phyloP scores from a whole-genome alignment of 2,329 filamentous ascomycete genomes.

The Trichoderma simmonsii region DNA sequence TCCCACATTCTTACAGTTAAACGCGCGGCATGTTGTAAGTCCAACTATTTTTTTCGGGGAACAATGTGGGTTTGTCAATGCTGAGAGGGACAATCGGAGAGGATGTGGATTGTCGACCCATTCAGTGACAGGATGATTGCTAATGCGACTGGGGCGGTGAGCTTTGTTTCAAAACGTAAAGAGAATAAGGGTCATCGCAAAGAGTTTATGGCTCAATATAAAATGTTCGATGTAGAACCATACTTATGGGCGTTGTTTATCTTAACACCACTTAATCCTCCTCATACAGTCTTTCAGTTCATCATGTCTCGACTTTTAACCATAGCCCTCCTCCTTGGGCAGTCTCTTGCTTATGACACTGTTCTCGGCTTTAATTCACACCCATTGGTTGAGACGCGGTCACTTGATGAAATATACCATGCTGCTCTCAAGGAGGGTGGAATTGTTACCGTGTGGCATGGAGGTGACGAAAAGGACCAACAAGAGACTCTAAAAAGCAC shows the following conservation, averaged over 20 bases:
- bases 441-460: conserved; percentile 46
- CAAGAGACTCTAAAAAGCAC: conserved; percentile 38
- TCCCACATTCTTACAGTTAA: not conserved
- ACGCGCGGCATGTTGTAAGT: not conserved
- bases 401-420: conserved; percentile 48
- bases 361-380: conserved; percentile 25
- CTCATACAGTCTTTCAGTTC: not conserved
- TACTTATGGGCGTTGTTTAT: not conserved
- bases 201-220: not conserved
- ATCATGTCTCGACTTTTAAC: not conserved
- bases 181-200: not conserved
- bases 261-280: not conserved
- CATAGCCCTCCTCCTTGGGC: conserved; percentile 16
- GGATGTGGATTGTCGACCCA: not conserved
- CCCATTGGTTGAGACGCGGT: conserved; percentile 40
- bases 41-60: not conserved
- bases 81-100: not conserved
- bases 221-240: not conserved
- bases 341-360: conserved; percentile 25
- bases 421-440: conserved; percentile 48
- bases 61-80: not conserved
- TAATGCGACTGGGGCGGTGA: not conserved
- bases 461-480: conserved; percentile 45
- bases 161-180: not conserved
- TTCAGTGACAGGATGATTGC: not conserved